Evolutionary conservation across 2,329 filamentous ascomycete genomes (phyloP).

Genomic region (Pseudonectria foliicola): DNA sequence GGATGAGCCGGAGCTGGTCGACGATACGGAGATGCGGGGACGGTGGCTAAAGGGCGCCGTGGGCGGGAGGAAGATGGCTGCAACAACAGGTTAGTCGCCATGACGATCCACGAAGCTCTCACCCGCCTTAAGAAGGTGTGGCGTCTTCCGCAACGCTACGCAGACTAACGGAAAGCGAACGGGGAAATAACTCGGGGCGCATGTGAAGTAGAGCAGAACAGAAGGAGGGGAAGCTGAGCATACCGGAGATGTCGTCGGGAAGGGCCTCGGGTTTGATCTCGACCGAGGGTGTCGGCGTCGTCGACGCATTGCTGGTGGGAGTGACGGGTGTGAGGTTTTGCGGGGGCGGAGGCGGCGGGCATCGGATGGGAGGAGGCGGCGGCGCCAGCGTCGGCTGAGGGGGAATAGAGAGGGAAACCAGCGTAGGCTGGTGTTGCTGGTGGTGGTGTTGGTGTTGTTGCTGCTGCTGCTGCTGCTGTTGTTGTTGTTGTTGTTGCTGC

Average conservation of each 20-base stretch:
- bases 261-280: conserved; percentile 25
- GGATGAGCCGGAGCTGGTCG: conserved; percentile 42
- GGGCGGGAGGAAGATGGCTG: conserved; percentile 28
- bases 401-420: conserved; percentile 14
- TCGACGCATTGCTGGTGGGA: conserved; percentile 13
- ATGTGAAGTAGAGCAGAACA: neutral
- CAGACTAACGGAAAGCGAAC: neutral
- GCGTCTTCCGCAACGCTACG: too few species aligned
- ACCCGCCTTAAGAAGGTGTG: too few species aligned
- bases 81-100: conserved; percentile 12
- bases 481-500: conserved; percentile 15
- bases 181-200: too few species aligned
- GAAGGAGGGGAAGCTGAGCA: conserved; percentile 10
- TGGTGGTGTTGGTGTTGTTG: conserved; percentile 8
- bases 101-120: neutral
- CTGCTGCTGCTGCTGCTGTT: conserved; percentile 8
- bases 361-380: conserved; percentile 25
- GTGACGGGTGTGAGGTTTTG: conserved; percentile 12
- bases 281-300: conserved; percentile 16
- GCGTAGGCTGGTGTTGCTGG: conserved; percentile 8
- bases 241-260: conserved; percentile 21
- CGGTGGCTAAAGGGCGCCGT: conserved; percentile 33
- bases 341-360: conserved; percentile 24
- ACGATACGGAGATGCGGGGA: conserved; percentile 41
- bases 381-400: conserved; percentile 17